Evolutionary conservation across 805 yeast genomes (phyloP), one percentile per base, ranked within the genome.

Genomic region (Sugiyamaella valdiviana): DNA sequence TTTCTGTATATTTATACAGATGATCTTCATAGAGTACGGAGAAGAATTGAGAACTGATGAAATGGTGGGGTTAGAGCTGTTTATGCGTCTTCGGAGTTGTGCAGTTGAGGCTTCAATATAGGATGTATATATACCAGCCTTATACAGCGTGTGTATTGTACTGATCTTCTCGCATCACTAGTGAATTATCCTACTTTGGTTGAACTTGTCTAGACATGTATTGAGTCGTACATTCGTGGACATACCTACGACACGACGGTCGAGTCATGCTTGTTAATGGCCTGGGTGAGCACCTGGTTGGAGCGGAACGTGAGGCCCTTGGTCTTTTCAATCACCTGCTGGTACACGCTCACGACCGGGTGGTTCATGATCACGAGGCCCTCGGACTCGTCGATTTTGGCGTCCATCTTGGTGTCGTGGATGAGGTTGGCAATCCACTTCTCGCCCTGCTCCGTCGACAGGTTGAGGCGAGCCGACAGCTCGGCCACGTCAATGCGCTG

Each of bases 261-360:
- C 37, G 42, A 19, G 12, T 50, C 56, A 41, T 53, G 53, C 52
- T 53, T 53, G 49, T 48, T 58, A 37, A 62, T 50, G 45, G 63
- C 61, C 46, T 73, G 71, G 48, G 73, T 72, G 53, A 79, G 70
- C 40, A 78, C 69, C 64, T 80, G 83, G 61, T 72, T 75, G 16
- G 83, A 75, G 59, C 78, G 75, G 68, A 76, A 79, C 32, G 78
- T 74, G 57, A 80, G 67, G 3, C 80, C 80, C 70, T 80, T 81
- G n/a, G 85, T 79, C 63, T 76, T 78, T 58, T 81, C 85, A 53
- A 77, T 76, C 36, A 85, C 76, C 55, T 81, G 83, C 56, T 85
- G 88, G 67, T 83, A 74, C 37, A 79, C 78, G 57, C 79, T 71
- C 44, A 73, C 73, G 17, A 71, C 65, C 49, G 79, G 77, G 55